Evolutionary conservation across 2,329 filamentous ascomycete genomes (phyloP), one percentile per base, ranked within the genome.

Genomic region (Exutisphaerella laricina): DNA sequence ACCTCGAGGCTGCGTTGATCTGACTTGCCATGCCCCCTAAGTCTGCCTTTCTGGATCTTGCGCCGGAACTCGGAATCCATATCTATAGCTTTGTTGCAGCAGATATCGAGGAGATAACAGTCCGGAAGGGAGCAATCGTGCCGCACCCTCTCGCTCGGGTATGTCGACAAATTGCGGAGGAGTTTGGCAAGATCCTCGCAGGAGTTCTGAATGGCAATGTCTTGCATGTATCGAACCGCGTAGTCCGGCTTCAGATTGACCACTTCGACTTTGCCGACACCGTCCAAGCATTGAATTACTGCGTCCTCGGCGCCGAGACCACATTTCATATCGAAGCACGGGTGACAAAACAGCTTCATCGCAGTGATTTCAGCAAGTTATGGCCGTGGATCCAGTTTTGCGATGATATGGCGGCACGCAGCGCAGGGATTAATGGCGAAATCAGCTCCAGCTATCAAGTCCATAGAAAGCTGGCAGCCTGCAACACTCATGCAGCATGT

Each of bases 301-400:
- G 36, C 17, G 2, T 16, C 1, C 34, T 43, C n/a, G 40, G 21
- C 3, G 34, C 33, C 8, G 26, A n/a, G 12, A 48, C 45, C 2
- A 25, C 30, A 1, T 51, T 51, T 25, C 22, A 43, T 1, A 34
- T 51, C 13, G 28, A 44, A 20, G 33, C 41, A 4, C 14, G 38
- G n/a, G 39, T 51, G 5, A 43, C 48, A 6, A 45, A 48, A n/a
- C 48, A 47, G 21, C 22, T 48, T 7, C 22, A 28, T 39, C 45
- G 48, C 13, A 36, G 31, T 13, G 45, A 45, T 2, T 51, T 45
- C 45, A 31, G 40, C 20, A 46, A 39, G 5, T n/a, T 50, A 2
- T 50, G 48, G 48, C 40, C 45, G 4, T 50, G 48, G 48, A 34
- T 48, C 3, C 36, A 45, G 22, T 46, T 43, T 8, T 46, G 48